phyloP scores from a whole-genome alignment of 768 basidiomycete species.

The Russula earlei region DNA sequence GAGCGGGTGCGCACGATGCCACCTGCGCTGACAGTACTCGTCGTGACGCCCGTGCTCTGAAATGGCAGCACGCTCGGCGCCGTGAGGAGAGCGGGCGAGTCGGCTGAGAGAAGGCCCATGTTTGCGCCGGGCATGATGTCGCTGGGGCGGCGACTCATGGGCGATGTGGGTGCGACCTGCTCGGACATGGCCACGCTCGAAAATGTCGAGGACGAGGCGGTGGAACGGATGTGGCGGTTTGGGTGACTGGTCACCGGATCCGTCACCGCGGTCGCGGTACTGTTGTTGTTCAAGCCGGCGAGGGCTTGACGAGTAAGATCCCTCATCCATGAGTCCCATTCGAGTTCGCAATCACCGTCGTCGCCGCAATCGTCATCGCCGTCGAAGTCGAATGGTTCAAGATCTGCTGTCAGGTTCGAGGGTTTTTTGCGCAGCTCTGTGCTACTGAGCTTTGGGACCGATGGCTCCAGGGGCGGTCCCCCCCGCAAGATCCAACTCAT shows the following conservation, averaged over 20 bases:
- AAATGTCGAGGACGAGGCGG: not conserved
- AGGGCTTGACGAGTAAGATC: constrained; percentile 20
- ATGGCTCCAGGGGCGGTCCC: not conserved
- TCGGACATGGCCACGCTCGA: constrained; percentile 4
- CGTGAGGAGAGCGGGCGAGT: constrained; percentile 17
- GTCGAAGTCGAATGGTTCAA: not conserved
- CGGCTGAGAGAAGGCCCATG: constrained; percentile 9
- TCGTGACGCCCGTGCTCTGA: constrained; percentile 17
- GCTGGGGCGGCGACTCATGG: not conserved
- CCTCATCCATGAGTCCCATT: constrained; percentile 23
- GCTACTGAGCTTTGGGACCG: not conserved
- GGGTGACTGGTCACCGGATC: not conserved
- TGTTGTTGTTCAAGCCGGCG: not conserved
- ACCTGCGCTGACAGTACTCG: constrained; percentile 18
- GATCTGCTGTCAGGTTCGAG: not conserved
- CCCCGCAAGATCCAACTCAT: constrained; percentile 16
- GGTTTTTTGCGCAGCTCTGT: not conserved
- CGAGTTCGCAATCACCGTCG: constrained; percentile 18
- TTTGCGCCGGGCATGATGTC: not conserved
- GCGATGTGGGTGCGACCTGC: not conserved
- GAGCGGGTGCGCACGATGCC: constrained; percentile 20
- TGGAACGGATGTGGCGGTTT: not conserved
- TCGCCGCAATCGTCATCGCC: constrained; percentile 6
- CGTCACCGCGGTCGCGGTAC: not conserved
- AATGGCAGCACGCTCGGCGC: constrained; percentile 16